Base-by-base conservation (phyloP, 306 rosid genomes). In the Acacia confusa region DNA sequence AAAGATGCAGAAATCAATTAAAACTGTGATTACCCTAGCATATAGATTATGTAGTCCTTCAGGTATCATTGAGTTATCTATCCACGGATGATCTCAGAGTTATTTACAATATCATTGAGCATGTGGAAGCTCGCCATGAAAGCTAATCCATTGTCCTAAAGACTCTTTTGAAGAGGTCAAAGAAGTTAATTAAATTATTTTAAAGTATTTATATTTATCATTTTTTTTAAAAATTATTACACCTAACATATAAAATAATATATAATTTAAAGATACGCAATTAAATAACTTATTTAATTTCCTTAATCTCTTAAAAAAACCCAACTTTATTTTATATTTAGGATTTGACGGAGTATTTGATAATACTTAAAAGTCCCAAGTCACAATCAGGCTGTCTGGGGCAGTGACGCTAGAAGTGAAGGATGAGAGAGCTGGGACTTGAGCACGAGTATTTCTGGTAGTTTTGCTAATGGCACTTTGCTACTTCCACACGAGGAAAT, bases 361-460 rank as follows among this genome's bases (percentile, higher is more conserved):
- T 55, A 70, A 24, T 30, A 61, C 20, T 55, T 7, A 10, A 57
- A 20, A 57, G 28, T 57, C 64, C 64, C 64, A n/a, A 57, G 45
- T 52, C 81, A 34, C 32, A 61, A 64, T 28, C 80, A 1, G 64
- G 75, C 72, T 60, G 22, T 41, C 22, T 50, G 25, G 75, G 48
- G 58, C 22, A 50, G 74, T 72, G 70, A 72, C 69, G 66, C 45
- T 6, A 47, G 32, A 41, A 30, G 55, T 12, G 74, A 70, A 36
- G 38, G 64, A 14, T 16, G 72, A 52, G 71, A 53, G 44, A 63
- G 36, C 74, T 74, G 78, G 36, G 77, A 74, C 78, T 53, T 47
- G 57, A 63, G 38, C 67, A 55, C 36, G 66, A 34, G 2, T 47
- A 22, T 68, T 61, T 43, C 27, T 53, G 75, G 72, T 30, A 45